Conservation (phyloP, 1,139 yeast species). For the Hemisphaericaspora xylanilytica region DNA sequence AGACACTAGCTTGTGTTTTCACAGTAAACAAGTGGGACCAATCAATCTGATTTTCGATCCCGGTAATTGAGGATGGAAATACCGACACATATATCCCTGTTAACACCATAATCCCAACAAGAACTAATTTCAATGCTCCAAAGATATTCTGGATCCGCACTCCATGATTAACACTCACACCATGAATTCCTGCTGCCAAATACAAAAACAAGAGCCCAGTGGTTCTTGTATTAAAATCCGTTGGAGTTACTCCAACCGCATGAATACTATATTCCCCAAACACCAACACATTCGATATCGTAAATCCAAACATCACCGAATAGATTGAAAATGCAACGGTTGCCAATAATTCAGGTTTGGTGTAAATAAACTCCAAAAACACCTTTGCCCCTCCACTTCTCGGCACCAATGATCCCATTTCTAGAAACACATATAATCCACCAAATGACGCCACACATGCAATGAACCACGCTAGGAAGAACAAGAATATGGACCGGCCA, state of each 20-base stretch:
- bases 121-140: conserved; percentile 52
- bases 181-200: conserved; percentile 49
- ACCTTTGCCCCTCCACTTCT: conserved; percentile 75
- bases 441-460: conserved; percentile 63
- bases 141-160: conserved; percentile 53
- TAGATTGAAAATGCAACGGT: conserved; percentile 58
- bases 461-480: conserved; percentile 58
- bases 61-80: conserved; percentile 42
- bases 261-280: conserved; percentile 67
- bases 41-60: conserved; percentile 40
- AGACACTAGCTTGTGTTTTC: conserved; percentile 31
- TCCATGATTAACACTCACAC: conserved; percentile 53
- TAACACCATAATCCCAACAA: conserved; percentile 46
- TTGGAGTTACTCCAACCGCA: conserved; percentile 42
- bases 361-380: conserved; percentile 63
- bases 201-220: conserved; percentile 46
- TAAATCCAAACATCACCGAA: conserved; percentile 61
- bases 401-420: conserved; percentile 67
- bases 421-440: conserved; percentile 64
- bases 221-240: conserved; percentile 39
- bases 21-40: conserved; percentile 29
- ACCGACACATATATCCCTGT: conserved; percentile 51
- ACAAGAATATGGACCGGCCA: conserved; percentile 62
- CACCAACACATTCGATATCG: conserved; percentile 62
- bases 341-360: conserved; percentile 56